These are phyloP conservation scores for Hemerocallis citrina DNA, from an alignment of 106 monocot species.

Conservation along the genomic window DNA sequence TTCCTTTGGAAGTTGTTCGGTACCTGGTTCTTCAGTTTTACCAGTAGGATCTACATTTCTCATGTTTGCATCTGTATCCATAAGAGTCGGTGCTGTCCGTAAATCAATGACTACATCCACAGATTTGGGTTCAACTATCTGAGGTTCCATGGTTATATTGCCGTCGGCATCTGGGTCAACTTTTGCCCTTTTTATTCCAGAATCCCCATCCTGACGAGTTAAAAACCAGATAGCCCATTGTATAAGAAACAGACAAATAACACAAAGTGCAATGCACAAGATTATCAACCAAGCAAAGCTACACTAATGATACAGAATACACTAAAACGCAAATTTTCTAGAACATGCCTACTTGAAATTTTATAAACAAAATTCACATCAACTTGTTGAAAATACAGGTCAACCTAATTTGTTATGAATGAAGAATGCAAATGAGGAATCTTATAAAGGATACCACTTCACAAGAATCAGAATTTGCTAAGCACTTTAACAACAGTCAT, in stretches of 20 bases:
- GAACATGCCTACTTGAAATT: too few relatives aligned
- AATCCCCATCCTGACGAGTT: conserved; percentile 26
- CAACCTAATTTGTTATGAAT: too few relatives aligned
- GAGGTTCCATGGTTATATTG: conserved; percentile 5
- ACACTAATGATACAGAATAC: background rate
- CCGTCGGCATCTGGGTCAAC: conserved; percentile 22
- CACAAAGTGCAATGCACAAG: background rate
- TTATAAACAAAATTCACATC: too few relatives aligned
- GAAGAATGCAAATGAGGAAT: too few relatives aligned
- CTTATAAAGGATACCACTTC: too few relatives aligned
- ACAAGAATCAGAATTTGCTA: too few relatives aligned
- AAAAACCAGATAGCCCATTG: background rate
- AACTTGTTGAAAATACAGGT: too few relatives aligned
- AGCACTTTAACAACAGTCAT: too few relatives aligned
- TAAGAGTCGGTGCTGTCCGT: conserved; percentile 5
- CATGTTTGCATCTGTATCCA: conserved; percentile 18
- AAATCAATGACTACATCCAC: conserved; percentile 5
- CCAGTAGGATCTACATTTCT: conserved; percentile 9
- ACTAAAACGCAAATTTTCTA: too few relatives aligned
- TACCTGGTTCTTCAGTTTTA: conserved; percentile 9
- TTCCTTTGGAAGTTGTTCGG: conserved; percentile 39
- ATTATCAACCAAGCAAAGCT: background rate
- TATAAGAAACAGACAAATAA: background rate
- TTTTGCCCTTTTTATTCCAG: conserved; percentile 26
- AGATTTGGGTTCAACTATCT: conserved; percentile 10